These are phyloP conservation scores for Lactifluus hygrophoroides DNA, from an alignment of 768 basidiomycete species.

Conservation along the genomic window DNA sequence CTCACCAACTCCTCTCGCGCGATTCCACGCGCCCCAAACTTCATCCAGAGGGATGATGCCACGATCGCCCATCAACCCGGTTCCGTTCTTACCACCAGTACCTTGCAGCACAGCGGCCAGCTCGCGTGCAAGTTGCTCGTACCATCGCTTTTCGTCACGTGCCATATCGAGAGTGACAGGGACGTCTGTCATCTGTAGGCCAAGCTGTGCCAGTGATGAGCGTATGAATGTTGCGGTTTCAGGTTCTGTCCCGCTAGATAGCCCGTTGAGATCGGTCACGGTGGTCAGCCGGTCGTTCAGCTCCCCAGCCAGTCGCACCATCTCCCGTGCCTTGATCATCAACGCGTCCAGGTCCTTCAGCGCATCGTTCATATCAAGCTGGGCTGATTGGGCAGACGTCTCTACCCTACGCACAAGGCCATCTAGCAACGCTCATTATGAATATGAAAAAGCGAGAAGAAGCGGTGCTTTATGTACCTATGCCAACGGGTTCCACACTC, in stretches of 20 bases:
- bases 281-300: constrained; percentile 73
- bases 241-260: constrained; percentile 40
- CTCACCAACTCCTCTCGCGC: constrained; percentile 84
- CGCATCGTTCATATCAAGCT: constrained; percentile 63
- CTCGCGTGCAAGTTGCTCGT: constrained; percentile 74
- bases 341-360: constrained; percentile 83
- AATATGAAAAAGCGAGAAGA: neutral
- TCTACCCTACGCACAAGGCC: constrained; percentile 77
- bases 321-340: constrained; percentile 86
- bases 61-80: constrained; percentile 67
- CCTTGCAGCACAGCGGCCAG: constrained; percentile 65
- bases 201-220: constrained; percentile 82
- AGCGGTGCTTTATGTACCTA: constrained; percentile 34
- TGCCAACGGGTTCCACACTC: constrained; percentile 34
- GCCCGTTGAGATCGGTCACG: constrained; percentile 18
- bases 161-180: constrained; percentile 89
- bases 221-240: constrained; percentile 85
- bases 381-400: constrained; percentile 50
- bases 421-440: constrained; percentile 35
- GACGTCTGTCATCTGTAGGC: constrained; percentile 65
- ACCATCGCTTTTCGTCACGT: constrained; percentile 70
- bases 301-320: constrained; percentile 84
- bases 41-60: constrained; percentile 86
- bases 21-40: constrained; percentile 94
- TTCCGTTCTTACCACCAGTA: constrained; percentile 28